Evolutionary conservation across 441 rosid genomes (phyloP).

Genomic region (Eruca vesicaria): DNA sequence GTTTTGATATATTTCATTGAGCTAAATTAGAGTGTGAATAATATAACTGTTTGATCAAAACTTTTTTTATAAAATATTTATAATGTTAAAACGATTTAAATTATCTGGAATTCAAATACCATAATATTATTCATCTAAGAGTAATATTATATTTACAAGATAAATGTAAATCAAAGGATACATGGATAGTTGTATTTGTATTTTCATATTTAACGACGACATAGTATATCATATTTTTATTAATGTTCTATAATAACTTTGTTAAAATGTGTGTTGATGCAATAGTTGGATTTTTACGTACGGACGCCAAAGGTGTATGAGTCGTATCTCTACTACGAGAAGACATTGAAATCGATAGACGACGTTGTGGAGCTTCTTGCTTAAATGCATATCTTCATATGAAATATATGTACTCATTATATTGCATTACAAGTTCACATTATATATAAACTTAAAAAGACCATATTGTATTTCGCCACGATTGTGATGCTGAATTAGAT

Average conservation of each 20-base stretch:
- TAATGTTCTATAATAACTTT: background rate
- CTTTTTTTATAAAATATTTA: too few relatives aligned
- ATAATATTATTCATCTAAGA: background rate
- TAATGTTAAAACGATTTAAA: background rate
- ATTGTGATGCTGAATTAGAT: too few relatives aligned
- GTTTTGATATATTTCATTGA: too few relatives aligned
- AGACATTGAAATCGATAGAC: conserved; percentile 78
- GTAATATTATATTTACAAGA: background rate
- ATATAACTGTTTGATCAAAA: too few relatives aligned
- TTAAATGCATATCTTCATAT: conserved; percentile 3
- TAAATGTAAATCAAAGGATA: background rate
- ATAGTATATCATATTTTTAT: background rate
- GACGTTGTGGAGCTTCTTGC: conserved; percentile 62
- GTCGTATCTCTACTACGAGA: conserved; percentile 85
- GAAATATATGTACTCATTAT: background rate
- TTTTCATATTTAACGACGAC: background rate
- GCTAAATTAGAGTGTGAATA: too few relatives aligned
- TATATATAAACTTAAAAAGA: background rate
- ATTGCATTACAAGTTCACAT: background rate
- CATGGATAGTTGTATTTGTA: background rate
- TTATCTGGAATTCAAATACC: background rate
- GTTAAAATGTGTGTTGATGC: background rate
- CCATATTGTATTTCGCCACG: too few relatives aligned
- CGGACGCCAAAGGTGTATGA: conserved; percentile 90
- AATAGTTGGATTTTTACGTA: conserved; percentile 66